Evolutionary conservation across 2,329 filamentous ascomycete species (phyloP), one percentile per base, ranked within the genome.

Genomic region (Scleromitrula shiraiana): DNA sequence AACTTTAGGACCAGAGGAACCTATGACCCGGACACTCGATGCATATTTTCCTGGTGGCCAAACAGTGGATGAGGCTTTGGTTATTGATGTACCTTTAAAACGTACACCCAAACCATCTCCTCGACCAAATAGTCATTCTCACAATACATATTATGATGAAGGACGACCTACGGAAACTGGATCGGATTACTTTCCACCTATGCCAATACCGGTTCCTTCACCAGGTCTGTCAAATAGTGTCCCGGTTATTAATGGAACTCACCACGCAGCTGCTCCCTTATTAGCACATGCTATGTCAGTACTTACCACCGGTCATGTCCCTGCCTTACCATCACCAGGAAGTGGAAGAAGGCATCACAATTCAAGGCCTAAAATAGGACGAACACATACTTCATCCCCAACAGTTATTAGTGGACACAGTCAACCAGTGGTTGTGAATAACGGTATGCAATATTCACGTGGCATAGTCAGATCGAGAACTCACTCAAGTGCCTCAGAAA

Each of bases 1-100:
- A 38, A 67, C 78, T 0, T 69, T 98, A 44, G 85, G 85, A 2
- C 91, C 93, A 1, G 93, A 98, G 61, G 93, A 97, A 67, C 76
- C 81, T 19, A 85, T 97, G 67, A 76, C 77, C 43, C 74, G 81
- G 48, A 85, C 85, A 1, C 70, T 98, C 41, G 90, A 96, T 62
- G 72, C 78, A 15, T 88, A 88, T 66, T 98, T 82, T 62, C 87
- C 91, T 2, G 86, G 85, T 37, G 91, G 91, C 7, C 93, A 97
- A 68, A 80, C 74, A 0, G 83, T 95, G 38, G 84, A 90, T 46
- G 93, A 98, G 62, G 93, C 93, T 7, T 75, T 98, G 52, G 64
- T 96, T 55, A 95, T 98, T 62, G 90, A 97, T 59, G 81, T 94
- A 17, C 88, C 89, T 14, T 70, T 74, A 29, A 79, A 82, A 46